phyloP scores from a whole-genome alignment of 441 rosid species.

The Dalechampia spathulata region DNA sequence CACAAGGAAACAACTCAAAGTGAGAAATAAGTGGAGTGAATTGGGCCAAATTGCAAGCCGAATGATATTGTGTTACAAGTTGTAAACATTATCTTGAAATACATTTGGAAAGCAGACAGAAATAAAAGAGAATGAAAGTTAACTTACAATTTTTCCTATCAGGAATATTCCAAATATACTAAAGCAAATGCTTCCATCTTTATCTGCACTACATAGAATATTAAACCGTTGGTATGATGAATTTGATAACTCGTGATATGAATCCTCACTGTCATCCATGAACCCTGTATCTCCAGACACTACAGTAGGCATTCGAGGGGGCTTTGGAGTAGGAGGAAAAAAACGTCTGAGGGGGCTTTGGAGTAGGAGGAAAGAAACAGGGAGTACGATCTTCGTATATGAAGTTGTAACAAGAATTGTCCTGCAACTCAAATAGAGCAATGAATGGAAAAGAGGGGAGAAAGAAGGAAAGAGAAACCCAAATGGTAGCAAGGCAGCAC shows the following conservation, averaged over 20 bases:
- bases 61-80: too few species aligned
- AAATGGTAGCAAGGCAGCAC: neutral
- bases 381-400: constrained; percentile 72
- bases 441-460: constrained; percentile 2
- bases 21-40: too few species aligned
- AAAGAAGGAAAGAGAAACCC: neutral
- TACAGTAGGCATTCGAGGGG: constrained; percentile 61
- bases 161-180: constrained; percentile 86
- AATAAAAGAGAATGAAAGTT: constrained; percentile 6
- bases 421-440: constrained; percentile 33
- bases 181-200: constrained; percentile 69
- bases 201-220: constrained; percentile 81
- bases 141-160: constrained; percentile 77
- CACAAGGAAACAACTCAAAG: too few species aligned
- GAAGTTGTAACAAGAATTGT: constrained; percentile 27
- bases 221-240: constrained; percentile 64
- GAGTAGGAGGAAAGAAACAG: constrained; percentile 81
- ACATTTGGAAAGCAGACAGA: neutral
- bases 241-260: constrained; percentile 65
- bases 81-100: too few species aligned
- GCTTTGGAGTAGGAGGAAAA: constrained; percentile 80
- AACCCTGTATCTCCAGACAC: constrained; percentile 69
- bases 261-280: constrained; percentile 74
- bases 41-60: too few species aligned
- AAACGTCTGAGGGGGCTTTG: constrained; percentile 61